Evolutionary conservation across 495 filamentous ascomycete species (phyloP).

Genomic region (Penicillium dipodomyicola): DNA sequence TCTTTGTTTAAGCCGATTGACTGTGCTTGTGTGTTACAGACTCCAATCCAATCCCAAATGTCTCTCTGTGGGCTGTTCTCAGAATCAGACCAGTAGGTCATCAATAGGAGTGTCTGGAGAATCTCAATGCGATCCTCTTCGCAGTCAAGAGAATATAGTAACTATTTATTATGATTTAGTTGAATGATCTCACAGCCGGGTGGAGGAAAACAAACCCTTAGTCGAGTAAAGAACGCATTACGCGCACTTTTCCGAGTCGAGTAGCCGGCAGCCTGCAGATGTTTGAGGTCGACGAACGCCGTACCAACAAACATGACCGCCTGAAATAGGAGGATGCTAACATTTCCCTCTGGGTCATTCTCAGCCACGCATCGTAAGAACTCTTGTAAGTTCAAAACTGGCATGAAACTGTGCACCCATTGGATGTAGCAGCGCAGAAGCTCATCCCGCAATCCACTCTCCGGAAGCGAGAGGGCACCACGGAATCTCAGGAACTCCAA

Average conservation of each 20-base stretch:
- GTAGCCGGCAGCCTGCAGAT: constrained; percentile 67
- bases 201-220: constrained; percentile 55
- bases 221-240: constrained; percentile 70
- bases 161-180: constrained; percentile 25
- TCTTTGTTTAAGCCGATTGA: constrained; percentile 80
- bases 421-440: constrained; percentile 71
- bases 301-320: constrained; percentile 78
- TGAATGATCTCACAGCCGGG: neutral
- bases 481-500: constrained; percentile 69
- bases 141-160: constrained; percentile 79
- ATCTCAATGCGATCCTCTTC: constrained; percentile 77
- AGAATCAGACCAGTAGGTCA: constrained; percentile 83
- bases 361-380: constrained; percentile 60
- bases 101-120: constrained; percentile 73
- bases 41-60: constrained; percentile 86
- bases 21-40: constrained; percentile 75
- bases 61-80: constrained; percentile 63
- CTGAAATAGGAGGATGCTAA: constrained; percentile 75
- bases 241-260: constrained; percentile 67
- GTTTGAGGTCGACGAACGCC: constrained; percentile 69
- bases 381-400: constrained; percentile 69
- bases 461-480: constrained; percentile 68
- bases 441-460: constrained; percentile 62
- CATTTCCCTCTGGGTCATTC: constrained; percentile 58
- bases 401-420: constrained; percentile 85